Percentiles rank a stretch among this genome's conserved stretches.
Conservation (phyloP, 2,329 filamentous ascomycete genomes). For the Diaporthe caulivora region DNA sequence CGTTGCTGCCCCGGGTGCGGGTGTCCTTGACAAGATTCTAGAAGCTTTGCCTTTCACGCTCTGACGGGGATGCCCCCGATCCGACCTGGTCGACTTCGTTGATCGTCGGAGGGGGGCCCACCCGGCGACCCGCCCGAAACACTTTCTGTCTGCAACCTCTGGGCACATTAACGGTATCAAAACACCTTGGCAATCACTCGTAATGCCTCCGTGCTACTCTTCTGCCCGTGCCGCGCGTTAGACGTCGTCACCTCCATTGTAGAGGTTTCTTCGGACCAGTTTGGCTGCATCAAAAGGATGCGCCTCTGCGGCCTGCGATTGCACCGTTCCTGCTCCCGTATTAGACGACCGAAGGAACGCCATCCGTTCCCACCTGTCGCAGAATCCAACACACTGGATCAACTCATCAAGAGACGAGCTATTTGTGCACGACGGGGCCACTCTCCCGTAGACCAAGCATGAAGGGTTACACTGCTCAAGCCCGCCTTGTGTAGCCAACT, state of each 20-base stretch:
- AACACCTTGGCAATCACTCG: slow-evolving; percentile 23
- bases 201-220: not conserved
- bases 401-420: slow-evolving; percentile 1
- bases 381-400: slow-evolving; percentile 18
- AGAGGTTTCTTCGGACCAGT: not conserved
- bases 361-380: not conserved
- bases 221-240: slow-evolving; percentile 13
- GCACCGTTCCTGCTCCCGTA: slow-evolving; percentile 4
- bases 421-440: slow-evolving; percentile 5
- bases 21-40: slow-evolving; percentile 27
- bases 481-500: not conserved
- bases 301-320: not conserved
- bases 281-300: not conserved
- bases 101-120: slow-evolving; percentile 18
- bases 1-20: not conserved
- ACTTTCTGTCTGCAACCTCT: slow-evolving; percentile 20
- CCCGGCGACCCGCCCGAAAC: slow-evolving; percentile 28
- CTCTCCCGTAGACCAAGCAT: not conserved
- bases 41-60: slow-evolving; percentile 14
- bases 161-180: slow-evolving; percentile 24
- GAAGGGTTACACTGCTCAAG: slow-evolving; percentile 29
- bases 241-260: not conserved
- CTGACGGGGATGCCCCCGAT: slow-evolving; percentile 14
- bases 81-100: slow-evolving; percentile 17
- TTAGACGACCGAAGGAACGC: slow-evolving; percentile 5